Evolutionary conservation across 2,329 filamentous ascomycete species (phyloP), one percentile per base, ranked within the genome.

Genomic region (Fusarium brevicatenulatum): DNA sequence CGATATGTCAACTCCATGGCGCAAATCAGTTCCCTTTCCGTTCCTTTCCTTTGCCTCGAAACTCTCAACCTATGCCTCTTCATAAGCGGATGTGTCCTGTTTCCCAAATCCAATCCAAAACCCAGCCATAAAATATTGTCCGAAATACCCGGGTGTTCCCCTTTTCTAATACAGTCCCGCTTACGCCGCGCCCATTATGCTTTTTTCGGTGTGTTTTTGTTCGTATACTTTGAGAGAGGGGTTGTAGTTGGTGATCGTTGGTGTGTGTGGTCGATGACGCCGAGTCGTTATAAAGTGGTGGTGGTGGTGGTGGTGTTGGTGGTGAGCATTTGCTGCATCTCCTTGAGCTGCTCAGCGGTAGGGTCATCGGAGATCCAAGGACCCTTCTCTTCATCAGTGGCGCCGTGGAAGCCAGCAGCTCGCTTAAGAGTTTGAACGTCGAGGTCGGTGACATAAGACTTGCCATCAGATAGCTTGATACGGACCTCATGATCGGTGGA

Each of bases 401-500:
- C 92, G 69, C 87, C 87, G 75, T 91, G 91, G 79, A 98, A 91
- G 34, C 92, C 95, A 75, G 97, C 90, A n/a, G 95, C 94, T 37
- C 95, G 90, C 81, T 93, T 92, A 80, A 98, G 82, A 4, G 95
- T 98, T 85, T 96, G 92, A 56, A 98, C 90, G 79, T 98, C 96
- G 49, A 99, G 87, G 79, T 98, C 96, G 11, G 95, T 98, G 43
- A 98, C 91, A 80, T 97, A 98, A 3, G 90, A 88, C 78, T 92
- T 91, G 78, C 90, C 90, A 79, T 94, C 92, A 30, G 89, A 89
- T 23, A 98, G 87, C 82, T 91, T 91, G 81, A 97, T 87, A 79
- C 95, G 94, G 42, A 98, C 94, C 83, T 99, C 96, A 78, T 96
- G 95, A 77, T 97, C 95, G 21, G 93, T 95, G 76, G 95, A 94